Conservation (phyloP, 441 rosid species). For the Croton laevigatus region DNA sequence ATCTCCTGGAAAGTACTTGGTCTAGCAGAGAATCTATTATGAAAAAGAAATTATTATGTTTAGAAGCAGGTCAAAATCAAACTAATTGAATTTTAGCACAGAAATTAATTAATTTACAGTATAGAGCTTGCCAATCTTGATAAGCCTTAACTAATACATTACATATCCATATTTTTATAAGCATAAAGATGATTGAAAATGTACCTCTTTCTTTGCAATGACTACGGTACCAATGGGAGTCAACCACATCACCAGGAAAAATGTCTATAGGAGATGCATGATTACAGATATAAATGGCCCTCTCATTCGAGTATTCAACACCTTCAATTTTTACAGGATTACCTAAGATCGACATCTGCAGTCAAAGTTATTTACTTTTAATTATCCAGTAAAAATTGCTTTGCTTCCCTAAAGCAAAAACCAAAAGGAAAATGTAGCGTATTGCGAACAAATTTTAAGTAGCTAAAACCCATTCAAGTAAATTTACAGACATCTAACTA, state of each 20-base stretch:
- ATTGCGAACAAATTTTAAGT: not conserved
- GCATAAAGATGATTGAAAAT: not conserved
- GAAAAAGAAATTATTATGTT: not conserved
- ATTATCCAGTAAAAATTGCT: constrained; percentile 23
- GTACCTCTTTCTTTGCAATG: constrained; percentile 56
- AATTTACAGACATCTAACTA: not conserved
- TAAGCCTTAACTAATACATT: not conserved
- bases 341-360: constrained; percentile 63
- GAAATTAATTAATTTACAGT: not conserved
- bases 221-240: constrained; percentile 49
- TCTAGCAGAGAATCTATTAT: not conserved
- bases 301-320: constrained; percentile 34
- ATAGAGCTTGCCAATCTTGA: constrained; percentile 3
- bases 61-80: not conserved
- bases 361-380: constrained; percentile 12
- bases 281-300: constrained; percentile 47
- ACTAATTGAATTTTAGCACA: not conserved
- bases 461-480: not conserved
- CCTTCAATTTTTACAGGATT: constrained; percentile 52
- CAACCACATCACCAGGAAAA: constrained; percentile 54
- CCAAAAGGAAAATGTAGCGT: not conserved
- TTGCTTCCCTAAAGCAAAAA: not conserved
- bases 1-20: not conserved
- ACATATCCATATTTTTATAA: not conserved
- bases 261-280: constrained; percentile 50